phyloP scores from a whole-genome alignment of 352 stramenopile genomes.

The Bremia lactucae region DNA sequence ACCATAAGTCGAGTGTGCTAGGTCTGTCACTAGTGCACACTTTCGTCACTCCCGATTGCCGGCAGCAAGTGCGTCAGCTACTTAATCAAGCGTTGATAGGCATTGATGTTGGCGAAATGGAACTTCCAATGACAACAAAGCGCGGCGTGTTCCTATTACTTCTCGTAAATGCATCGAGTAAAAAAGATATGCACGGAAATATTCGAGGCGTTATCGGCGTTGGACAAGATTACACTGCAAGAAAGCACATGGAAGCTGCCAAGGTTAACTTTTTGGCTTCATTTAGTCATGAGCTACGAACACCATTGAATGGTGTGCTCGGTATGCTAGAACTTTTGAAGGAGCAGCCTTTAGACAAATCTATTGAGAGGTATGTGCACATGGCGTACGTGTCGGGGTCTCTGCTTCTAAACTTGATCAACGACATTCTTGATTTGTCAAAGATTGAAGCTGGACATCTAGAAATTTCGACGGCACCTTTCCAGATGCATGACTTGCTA shows the following conservation, averaged over 20 bases:
- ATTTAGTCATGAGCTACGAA: conserved; percentile 73
- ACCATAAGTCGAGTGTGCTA: conserved; percentile 50
- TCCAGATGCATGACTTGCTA: conserved; percentile 60
- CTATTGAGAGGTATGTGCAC: conserved; percentile 58
- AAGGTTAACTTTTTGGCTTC: conserved; percentile 78
- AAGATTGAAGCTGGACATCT: conserved; percentile 88
- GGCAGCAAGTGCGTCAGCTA: conserved; percentile 44
- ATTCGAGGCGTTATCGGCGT: conserved; percentile 64
- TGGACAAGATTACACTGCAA: conserved; percentile 86
- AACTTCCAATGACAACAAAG: conserved; percentile 71
- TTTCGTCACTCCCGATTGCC: conserved; percentile 59
- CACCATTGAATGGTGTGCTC: conserved; percentile 62
- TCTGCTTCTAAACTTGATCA: conserved; percentile 18
- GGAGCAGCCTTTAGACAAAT: conserved; percentile 57
- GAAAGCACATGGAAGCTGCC: conserved; percentile 71
- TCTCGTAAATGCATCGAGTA: conserved; percentile 61
- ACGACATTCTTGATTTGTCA: conserved; percentile 39
- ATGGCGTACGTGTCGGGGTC: conserved; percentile 37
- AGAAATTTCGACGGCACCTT: conserved; percentile 72
- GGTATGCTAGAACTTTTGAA: conserved; percentile 78
- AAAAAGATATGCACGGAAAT: conserved; percentile 20
- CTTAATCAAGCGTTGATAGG: conserved; percentile 66
- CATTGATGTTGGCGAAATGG: conserved; percentile 75
- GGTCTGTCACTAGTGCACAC: conserved; percentile 59
- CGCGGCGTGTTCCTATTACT: conserved; percentile 43